Base-by-base conservation (phyloP, 78 protist species). In the Dictyostelium citrinum region DNA sequence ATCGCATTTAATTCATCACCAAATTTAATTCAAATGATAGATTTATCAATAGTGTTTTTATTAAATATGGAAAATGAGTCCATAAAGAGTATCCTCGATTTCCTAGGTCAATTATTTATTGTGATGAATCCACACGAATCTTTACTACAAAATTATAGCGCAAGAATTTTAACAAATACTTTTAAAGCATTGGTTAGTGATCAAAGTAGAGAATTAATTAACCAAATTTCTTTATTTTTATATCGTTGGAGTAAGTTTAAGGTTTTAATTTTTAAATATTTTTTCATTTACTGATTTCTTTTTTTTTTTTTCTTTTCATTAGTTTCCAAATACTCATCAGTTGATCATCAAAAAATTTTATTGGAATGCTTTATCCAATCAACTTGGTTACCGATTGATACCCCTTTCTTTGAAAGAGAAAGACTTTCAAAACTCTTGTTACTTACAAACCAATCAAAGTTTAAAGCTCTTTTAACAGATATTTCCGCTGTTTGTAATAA, bases 321-420 rank as follows among this genome's bases (percentile, higher is more conserved):
- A 83, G 90, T 85, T 43, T 55, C 43, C 22, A 85, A 76, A 60
- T 85, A 85, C 31, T 31, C 77, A 70, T 31, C 77, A 33, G 12
- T 35, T 14, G 80, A 76, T 14, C 70, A 60, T 5, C 31, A 74
- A 24, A 35, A 37, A 29, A 43, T 45, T 39, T 37, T 85, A 29
- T 58, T 29, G 6, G 85, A 88, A n/a, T 45, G 79, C 5, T 43
- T 88, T 68, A 14, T 35, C 20, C 70, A 78, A 77, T 72, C 93
- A 20, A 78, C 45, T n/a, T 88, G 93, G 93, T 68, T 88, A 46
- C 93, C 93, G 3, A n/a, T 3, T 5, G 93, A 78, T 20, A 67
- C 81, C 1, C 55, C 93, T 8, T 27, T 39, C 16, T 5, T 45
- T 11, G 93, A 88, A 46, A 58, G 64, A 22, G 93, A 88, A 33